phyloP scores from a whole-genome alignment of 768 basidiomycete species.

The Suillus lakei region DNA sequence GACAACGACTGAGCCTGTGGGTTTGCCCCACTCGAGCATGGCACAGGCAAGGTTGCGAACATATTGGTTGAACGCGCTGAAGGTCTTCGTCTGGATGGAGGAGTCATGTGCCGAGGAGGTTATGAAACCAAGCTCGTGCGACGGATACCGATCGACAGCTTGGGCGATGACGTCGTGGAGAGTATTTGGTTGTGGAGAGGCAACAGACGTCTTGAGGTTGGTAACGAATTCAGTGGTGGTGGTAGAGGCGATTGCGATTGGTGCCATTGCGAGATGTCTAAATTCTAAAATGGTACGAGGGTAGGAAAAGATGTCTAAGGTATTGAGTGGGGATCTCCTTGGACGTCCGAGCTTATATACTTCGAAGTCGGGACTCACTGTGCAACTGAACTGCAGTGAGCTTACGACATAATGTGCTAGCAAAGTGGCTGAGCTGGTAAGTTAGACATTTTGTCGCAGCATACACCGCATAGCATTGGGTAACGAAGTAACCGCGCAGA shows the following conservation, averaged over 20 bases:
- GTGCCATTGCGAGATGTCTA: slow-evolving; percentile 17
- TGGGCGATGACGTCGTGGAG: slow-evolving; percentile 27
- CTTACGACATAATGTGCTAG: neutral
- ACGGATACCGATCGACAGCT: slow-evolving; percentile 26
- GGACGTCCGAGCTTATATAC: slow-evolving; percentile 27
- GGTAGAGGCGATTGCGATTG: slow-evolving; percentile 17
- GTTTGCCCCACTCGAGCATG: slow-evolving; percentile 27
- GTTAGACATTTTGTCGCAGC: neutral
- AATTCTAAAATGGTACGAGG: neutral
- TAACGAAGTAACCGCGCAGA: neutral
- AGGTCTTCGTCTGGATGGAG: slow-evolving; percentile 31
- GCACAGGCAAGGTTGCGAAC: slow-evolving; percentile 26
- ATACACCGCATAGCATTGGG: neutral
- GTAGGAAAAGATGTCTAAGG: slow-evolving; percentile 6
- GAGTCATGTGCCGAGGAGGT: slow-evolving; percentile 35
- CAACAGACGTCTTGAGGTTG: slow-evolving; percentile 3
- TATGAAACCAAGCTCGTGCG: slow-evolving; percentile 30
- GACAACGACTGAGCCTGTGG: slow-evolving; percentile 30
- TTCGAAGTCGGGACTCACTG: neutral
- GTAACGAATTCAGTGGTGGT: slow-evolving; percentile 13
- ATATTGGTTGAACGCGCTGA: slow-evolving; percentile 22
- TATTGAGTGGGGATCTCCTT: slow-evolving; percentile 12
- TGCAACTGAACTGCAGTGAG: slow-evolving; percentile 1
- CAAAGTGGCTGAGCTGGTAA: too few species aligned
- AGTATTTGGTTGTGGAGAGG: slow-evolving; percentile 14